These are phyloP conservation scores for Rheum nobile DNA, from an alignment of 148 eudicot genomes.

Conservation along the genomic window DNA sequence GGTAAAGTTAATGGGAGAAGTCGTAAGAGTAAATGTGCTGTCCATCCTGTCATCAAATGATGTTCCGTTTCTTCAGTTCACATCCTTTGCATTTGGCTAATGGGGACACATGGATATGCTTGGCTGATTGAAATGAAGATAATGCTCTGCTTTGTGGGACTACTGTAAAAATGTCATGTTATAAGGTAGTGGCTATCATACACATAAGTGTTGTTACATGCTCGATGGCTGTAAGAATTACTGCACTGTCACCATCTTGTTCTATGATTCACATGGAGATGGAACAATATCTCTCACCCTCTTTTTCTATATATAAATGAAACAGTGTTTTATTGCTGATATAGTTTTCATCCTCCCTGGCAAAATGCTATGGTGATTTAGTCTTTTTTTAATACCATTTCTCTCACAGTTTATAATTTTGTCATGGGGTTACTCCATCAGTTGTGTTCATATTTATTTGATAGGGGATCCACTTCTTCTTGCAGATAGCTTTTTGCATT, in stretches of 20 bases:
- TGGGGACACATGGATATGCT: background rate
- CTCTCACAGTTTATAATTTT: background rate
- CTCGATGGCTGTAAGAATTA: background rate
- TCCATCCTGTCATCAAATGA: background rate
- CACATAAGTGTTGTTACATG: background rate
- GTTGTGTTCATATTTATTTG: background rate
- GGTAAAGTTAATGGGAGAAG: background rate
- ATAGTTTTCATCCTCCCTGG: too few relatives aligned
- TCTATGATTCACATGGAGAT: background rate
- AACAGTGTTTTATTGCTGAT: background rate
- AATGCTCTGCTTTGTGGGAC: background rate
- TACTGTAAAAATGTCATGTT: background rate
- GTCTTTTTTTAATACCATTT: background rate
- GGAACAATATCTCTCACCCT: background rate
- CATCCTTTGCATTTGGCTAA: background rate
- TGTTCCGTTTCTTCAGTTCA: background rate
- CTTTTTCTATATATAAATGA: background rate
- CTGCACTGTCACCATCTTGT: background rate
- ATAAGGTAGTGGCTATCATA: too few relatives aligned
- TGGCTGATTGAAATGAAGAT: background rate
- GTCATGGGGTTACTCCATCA: background rate
- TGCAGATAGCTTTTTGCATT: background rate
- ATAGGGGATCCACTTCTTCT: background rate
- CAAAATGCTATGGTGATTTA: background rate
- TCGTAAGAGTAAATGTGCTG: background rate